Conservation (phyloP, 306 rosid species). For the Malus sieversii region DNA sequence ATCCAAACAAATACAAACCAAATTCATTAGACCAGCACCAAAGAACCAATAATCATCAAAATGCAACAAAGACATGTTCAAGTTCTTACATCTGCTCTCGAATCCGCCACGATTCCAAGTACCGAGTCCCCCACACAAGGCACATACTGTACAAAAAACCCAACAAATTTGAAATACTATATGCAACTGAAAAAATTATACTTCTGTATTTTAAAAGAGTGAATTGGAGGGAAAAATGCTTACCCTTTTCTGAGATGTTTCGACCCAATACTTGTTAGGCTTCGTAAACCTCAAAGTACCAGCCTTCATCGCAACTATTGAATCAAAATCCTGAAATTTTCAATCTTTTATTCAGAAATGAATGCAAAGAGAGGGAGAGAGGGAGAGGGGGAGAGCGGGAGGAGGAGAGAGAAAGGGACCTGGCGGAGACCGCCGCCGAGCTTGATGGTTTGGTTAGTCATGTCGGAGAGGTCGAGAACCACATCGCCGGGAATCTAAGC, state of each 20-base stretch:
- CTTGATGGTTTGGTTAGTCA: conserved; percentile 78
- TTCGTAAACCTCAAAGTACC: conserved; percentile 70
- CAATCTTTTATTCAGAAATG: background rate
- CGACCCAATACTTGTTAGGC: conserved; percentile 91
- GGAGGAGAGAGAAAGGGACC: conserved; percentile 32
- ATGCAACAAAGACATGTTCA: background rate
- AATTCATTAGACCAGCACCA: background rate
- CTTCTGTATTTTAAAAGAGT: background rate
- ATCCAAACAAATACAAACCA: conserved; percentile 4
- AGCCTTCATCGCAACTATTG: conserved; percentile 68
- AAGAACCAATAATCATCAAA: background rate
- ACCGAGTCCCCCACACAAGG: conserved; percentile 77
- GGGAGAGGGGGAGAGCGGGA: background rate
- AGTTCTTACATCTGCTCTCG: conserved; percentile 74
- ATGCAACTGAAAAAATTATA: background rate
- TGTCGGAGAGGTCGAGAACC: conserved; percentile 68
- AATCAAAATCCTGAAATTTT: conserved; percentile 53
- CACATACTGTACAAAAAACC: conserved; percentile 55
- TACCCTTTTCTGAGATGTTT: conserved; percentile 85
- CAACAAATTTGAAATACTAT: background rate
- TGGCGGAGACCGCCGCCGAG: conserved; percentile 87
- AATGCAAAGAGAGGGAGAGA: background rate
- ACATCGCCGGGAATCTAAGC: conserved; percentile 80
- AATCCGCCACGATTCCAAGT: conserved; percentile 82
- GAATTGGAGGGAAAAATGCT: background rate